These are phyloP conservation scores for Berkeleyomyces basicola DNA, from an alignment of 2,329 filamentous ascomycete species.

Conservation along the genomic window DNA sequence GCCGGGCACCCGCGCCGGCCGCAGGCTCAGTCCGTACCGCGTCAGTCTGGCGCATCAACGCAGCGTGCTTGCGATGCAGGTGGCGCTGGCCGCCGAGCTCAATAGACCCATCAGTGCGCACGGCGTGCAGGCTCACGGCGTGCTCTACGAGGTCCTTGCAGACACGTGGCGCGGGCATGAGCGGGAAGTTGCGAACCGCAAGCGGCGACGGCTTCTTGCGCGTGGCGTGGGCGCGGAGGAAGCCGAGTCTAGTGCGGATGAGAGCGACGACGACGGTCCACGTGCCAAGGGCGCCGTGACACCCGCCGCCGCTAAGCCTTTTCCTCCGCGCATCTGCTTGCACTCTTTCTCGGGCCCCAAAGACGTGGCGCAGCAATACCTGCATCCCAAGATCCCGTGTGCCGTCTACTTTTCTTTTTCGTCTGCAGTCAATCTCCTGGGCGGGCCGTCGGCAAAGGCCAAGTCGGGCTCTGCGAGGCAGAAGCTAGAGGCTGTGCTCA, in stretches of 20 bases:
- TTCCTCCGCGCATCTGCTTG: slow-evolving; percentile 76
- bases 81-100: slow-evolving; percentile 54
- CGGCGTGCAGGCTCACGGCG: slow-evolving; percentile 60
- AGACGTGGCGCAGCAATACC: slow-evolving; percentile 62
- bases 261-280: not conserved
- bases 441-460: not conserved
- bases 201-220: slow-evolving; percentile 36
- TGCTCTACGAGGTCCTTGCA: slow-evolving; percentile 47
- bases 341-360: slow-evolving; percentile 79
- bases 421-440: slow-evolving; percentile 54
- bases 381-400: slow-evolving; percentile 54
- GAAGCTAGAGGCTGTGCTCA: slow-evolving; percentile 48
- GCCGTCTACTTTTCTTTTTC: slow-evolving; percentile 83
- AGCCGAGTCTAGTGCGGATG: slow-evolving; percentile 20
- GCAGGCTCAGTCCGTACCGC: slow-evolving; percentile 48
- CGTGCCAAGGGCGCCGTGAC: slow-evolving; percentile 5
- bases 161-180: slow-evolving; percentile 57
- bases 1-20: slow-evolving; percentile 53
- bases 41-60: slow-evolving; percentile 55
- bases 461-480: slow-evolving; percentile 17
- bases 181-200: slow-evolving; percentile 40
- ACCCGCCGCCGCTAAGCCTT: slow-evolving; percentile 29
- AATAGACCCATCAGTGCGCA: slow-evolving; percentile 50
- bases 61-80: slow-evolving; percentile 46
- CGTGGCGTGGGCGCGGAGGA: slow-evolving; percentile 29